Base-by-base conservation (phyloP, 257 asterid species). In the Craterostigma plantagineum region DNA sequence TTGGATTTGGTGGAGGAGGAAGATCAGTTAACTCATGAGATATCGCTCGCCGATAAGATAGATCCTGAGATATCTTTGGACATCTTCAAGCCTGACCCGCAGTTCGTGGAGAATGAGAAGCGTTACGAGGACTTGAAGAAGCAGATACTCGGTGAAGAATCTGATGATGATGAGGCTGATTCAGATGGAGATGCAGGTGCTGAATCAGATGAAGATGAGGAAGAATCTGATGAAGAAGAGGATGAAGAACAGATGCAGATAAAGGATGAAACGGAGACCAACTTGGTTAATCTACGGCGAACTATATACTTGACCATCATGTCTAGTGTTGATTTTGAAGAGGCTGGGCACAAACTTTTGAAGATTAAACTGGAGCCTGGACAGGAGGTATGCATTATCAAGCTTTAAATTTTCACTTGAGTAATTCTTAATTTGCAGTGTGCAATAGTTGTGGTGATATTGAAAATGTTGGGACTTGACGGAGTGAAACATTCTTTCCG, bases 281-380 rank as follows among this genome's bases (percentile, higher is more conserved):
- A 90, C 63, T 58, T 90, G 63, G 55, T 90, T 43, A 83, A 90
- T 50, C 92, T 83, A 17, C 63, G 94, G 35, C 74, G 99, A 66
- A 90, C 99, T 0, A 90, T 83, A 44, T 83, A 90, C 56, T 61
- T 79, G 72, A 90, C 92, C 0, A 90, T 90, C 42, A 90, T 90
- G 99, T 83, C 95, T 3, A 83, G 99, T 60, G 94, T 79, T 43
- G 93, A 77, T 59, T 83, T 79, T 60, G 99, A 90, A 65, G 99
- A 83, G 63, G 95, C 94, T 5, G 94, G 95, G 10, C 95, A 90
- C 43, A 83, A 90, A 61, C 62, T 90, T 16, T 48, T 83, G 63
- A 76, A 77, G 52, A 83, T 90, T 53, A 90, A 83, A 57, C 72
- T 83, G 39, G 98, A 90, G 68, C 81, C 95, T 58, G 98, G 98